Conservation (phyloP, 164 flowering plant genomes). For the Macadamia integrifolia region DNA sequence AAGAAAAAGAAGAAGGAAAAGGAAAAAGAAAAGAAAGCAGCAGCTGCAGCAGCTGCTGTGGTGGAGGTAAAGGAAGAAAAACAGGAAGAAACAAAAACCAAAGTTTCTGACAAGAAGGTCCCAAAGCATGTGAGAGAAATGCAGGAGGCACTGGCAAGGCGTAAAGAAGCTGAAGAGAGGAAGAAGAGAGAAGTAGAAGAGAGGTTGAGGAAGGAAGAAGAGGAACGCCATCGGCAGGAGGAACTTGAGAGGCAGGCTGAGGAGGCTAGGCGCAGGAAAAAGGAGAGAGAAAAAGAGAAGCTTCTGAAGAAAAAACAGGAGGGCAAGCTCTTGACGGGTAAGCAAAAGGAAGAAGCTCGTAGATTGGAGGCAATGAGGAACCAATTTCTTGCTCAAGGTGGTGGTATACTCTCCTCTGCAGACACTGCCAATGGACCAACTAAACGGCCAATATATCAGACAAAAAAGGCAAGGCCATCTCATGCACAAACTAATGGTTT, state of each 20-base stretch:
- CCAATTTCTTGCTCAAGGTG: slow-evolving; percentile 65
- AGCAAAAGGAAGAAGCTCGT: slow-evolving; percentile 92
- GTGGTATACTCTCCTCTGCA: slow-evolving; percentile 29
- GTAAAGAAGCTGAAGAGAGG: slow-evolving; percentile 84
- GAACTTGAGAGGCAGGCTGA: slow-evolving; percentile 78
- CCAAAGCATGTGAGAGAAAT: slow-evolving; percentile 96
- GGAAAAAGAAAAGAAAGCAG: slow-evolving; percentile 58
- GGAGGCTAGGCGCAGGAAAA: slow-evolving; percentile 78
- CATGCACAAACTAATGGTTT: slow-evolving; percentile 45
- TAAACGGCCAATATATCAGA: slow-evolving; percentile 68
- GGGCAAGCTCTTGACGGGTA: slow-evolving; percentile 73
- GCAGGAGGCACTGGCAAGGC: slow-evolving; percentile 85
- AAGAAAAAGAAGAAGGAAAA: slow-evolving; percentile 89
- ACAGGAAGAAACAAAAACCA: slow-evolving; percentile 38
- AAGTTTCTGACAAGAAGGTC: slow-evolving; percentile 61
- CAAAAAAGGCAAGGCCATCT: slow-evolving; percentile 60
- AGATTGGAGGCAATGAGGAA: slow-evolving; percentile 73
- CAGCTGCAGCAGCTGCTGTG: slow-evolving; percentile 27
- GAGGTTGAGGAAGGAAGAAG: slow-evolving; percentile 79
- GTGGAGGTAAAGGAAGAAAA: slow-evolving; percentile 33
- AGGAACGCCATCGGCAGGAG: slow-evolving; percentile 72
- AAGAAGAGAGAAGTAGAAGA: slow-evolving; percentile 89
- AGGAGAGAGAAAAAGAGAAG: slow-evolving; percentile 93
- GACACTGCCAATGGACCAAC: slow-evolving; percentile 33
- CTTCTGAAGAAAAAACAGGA: slow-evolving; percentile 68